Percentiles rank a stretch among this genome's conserved stretches.
phyloP scores from a whole-genome alignment of 768 basidiomycete genomes.

The Boletus reticuloceps region DNA sequence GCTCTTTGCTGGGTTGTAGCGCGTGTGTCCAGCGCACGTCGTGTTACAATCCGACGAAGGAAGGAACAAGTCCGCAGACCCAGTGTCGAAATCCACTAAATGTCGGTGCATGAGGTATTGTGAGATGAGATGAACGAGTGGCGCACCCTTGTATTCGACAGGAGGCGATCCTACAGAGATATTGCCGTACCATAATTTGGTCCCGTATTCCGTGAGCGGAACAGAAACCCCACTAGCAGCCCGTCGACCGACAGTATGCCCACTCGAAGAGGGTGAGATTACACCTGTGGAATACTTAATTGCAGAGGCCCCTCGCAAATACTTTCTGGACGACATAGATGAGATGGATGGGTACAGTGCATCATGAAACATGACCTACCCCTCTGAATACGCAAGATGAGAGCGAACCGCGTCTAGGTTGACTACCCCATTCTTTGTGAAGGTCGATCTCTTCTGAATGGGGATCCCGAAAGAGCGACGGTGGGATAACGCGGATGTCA shows the following conservation, averaged over 20 bases:
- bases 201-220: slow-evolving; percentile 14
- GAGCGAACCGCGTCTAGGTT: slow-evolving; percentile 12
- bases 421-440: slow-evolving; percentile 14
- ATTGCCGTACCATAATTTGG: slow-evolving; percentile 22
- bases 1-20: slow-evolving; percentile 35
- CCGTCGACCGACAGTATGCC: slow-evolving; percentile 1
- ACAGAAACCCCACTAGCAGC: not conserved
- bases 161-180: slow-evolving; percentile 25
- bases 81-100: slow-evolving; percentile 35
- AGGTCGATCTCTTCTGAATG: slow-evolving; percentile 12
- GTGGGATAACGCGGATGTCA: slow-evolving; percentile 12
- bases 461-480: slow-evolving; percentile 14
- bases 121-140: not conserved
- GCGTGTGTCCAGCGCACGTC: slow-evolving; percentile 33
- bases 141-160: slow-evolving; percentile 18
- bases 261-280: not conserved
- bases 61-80: slow-evolving; percentile 35
- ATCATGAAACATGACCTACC: slow-evolving; percentile 3
- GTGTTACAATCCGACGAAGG: slow-evolving; percentile 26
- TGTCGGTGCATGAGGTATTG: not conserved
- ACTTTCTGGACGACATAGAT: slow-evolving; percentile 16
- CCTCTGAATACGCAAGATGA: slow-evolving; percentile 14
- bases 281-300: slow-evolving; percentile 3
- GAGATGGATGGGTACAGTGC: not conserved
- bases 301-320: slow-evolving; percentile 10